A percentile compares a stretch with the other conserved stretches of the same genome.
These are phyloP conservation scores for Imleria badia DNA, from an alignment of 768 basidiomycete genomes.

Conservation along the genomic window DNA sequence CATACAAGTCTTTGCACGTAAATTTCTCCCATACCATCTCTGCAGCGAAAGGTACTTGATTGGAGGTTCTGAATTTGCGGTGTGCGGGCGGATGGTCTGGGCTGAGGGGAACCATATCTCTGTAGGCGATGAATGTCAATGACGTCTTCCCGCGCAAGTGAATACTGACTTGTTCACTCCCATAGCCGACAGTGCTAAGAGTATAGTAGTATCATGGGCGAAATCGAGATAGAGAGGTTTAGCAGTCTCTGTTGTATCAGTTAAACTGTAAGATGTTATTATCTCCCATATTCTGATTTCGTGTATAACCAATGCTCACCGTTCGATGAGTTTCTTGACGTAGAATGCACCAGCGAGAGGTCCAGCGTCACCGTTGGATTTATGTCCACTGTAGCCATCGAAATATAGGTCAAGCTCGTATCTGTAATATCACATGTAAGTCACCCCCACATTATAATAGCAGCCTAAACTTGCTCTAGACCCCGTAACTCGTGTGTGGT, in stretches of 20 bases:
- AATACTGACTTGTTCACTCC: constrained; percentile 36
- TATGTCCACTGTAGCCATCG: constrained; percentile 35
- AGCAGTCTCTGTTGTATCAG: constrained; percentile 31
- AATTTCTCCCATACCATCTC: constrained; percentile 45
- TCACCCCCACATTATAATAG: background rate
- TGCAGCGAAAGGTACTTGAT: constrained; percentile 43
- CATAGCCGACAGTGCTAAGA: constrained; percentile 38
- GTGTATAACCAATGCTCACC: constrained; percentile 17
- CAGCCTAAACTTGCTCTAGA: constrained; percentile 34
- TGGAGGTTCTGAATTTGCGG: constrained; percentile 38
- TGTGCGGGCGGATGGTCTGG: constrained; percentile 22
- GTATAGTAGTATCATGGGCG: constrained; percentile 40
- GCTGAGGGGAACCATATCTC: constrained; percentile 33
- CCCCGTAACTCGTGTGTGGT: constrained; percentile 30
- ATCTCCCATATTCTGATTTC: background rate
- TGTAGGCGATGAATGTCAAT: constrained; percentile 6
- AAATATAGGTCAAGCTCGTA: constrained; percentile 40
- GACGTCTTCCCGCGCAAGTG: background rate
- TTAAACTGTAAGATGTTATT: constrained; percentile 23
- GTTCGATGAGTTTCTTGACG: constrained; percentile 38
- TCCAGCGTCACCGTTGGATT: constrained; percentile 28
- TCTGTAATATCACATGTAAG: constrained; percentile 8
- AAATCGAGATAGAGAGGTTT: constrained; percentile 40
- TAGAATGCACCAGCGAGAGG: constrained; percentile 38
- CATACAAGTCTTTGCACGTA: constrained; percentile 36